Evolutionary conservation across 805 yeast genomes (phyloP), one percentile per base, ranked within the genome.

Genomic region (Danielia oregonensis): DNA sequence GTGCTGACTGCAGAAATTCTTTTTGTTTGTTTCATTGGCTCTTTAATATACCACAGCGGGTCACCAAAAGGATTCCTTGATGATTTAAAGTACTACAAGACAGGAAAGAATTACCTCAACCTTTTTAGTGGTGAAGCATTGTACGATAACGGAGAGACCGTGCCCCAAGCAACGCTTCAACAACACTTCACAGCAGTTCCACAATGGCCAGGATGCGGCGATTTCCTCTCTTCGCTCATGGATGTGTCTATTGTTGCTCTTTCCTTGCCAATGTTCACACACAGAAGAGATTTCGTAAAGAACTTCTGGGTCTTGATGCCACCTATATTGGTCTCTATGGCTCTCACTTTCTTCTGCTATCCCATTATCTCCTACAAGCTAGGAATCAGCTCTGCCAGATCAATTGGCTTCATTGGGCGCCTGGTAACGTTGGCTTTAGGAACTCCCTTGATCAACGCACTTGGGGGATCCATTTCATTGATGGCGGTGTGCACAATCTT

Each of bases 391-490:
- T 49, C 84, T 0, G 56, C 65, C 16, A 60, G 83, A 17, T 69
- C 89, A 0, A 66, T 85, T 22, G 93, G 91, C 1, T 84, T 82
- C 52, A 81, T 84, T 2, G 91, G 89, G 2, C 63, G 94, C 40
- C 79, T 86, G 8, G 86, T 82, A 12, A 85, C 95, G 0, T 67
- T 84, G 47, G 91, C 93, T 0, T 62, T 85, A 29, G 94, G 93
- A 0, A 75, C 85, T 0, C 95, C 94, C 2, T 67, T 84, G 42
- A 77, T 82, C 9, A 59, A 59, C n/a, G 70, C 86, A 0, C 59
- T 85, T 23, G 79, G 72, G 8, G 95, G 93, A 0, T 78, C 84
- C 1, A 68, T 76, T 2, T 76, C 85, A 4, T 65, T 85, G 30
- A 83, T 82, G 78, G 86, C 93, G 0, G 86, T 82, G 9, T 78